Conservation (phyloP, 2,329 filamentous ascomycete genomes). For the Shiraia bambusicola region DNA sequence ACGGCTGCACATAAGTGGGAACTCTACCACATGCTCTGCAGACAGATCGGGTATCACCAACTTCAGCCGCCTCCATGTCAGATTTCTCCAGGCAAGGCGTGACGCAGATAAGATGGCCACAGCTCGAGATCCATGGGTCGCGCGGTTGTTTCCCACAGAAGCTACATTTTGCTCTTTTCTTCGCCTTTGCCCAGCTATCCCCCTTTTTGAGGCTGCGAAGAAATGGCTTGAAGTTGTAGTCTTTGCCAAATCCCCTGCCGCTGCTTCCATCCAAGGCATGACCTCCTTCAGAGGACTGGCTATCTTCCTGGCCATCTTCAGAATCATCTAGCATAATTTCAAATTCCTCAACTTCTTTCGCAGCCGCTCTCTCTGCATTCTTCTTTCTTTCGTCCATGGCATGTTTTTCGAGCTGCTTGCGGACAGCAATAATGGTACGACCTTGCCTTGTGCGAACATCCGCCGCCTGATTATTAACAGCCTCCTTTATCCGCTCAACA, state of each 20-base stretch:
- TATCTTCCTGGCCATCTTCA: slow-evolving; percentile 1
- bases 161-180: slow-evolving; percentile 48
- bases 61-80: slow-evolving; percentile 29
- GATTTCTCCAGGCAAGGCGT: slow-evolving; percentile 47
- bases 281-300: neutral
- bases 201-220: slow-evolving; percentile 40
- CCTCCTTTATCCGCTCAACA: slow-evolving; percentile 46
- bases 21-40: slow-evolving; percentile 41
- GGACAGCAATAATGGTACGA: slow-evolving; percentile 27
- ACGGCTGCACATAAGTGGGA: slow-evolving; percentile 23
- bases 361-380: too few relatives aligned
- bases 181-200: slow-evolving; percentile 42
- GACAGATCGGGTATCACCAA: neutral
- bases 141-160: slow-evolving; percentile 46
- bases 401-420: slow-evolving; percentile 33
- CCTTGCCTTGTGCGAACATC: slow-evolving; percentile 10
- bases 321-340: neutral
- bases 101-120: slow-evolving; percentile 59
- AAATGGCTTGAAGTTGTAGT: slow-evolving; percentile 45
- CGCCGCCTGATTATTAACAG: slow-evolving; percentile 28
- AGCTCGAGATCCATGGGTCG: slow-evolving; percentile 51
- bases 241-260: slow-evolving; percentile 42
- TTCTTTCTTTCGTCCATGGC: slow-evolving; percentile 19
- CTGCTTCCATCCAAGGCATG: slow-evolving; percentile 1
- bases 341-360: slow-evolving; percentile 4